A percentile compares a stretch with the other conserved stretches of the same genome.
Evolutionary conservation across 345 rosid genomes (phyloP).

Genomic region (Erucastrum elatum): DNA sequence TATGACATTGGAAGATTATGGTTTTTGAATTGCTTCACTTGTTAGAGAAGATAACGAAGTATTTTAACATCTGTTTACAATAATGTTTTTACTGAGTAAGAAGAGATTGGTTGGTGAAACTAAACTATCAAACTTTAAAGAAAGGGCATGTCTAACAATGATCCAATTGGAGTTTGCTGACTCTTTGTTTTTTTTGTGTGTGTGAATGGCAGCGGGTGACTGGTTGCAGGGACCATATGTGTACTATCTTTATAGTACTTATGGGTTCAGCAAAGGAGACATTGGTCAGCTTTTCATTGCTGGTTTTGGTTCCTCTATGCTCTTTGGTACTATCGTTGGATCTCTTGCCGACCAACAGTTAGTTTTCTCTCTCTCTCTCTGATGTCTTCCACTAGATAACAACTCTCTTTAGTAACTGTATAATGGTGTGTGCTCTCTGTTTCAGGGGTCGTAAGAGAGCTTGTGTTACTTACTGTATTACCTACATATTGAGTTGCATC

Average conservation of each 20-base stretch:
- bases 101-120: too few relatives aligned
- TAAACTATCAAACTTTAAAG: too few relatives aligned
- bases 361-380: slow-evolving; percentile 28
- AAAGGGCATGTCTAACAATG: too few relatives aligned
- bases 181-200: too few relatives aligned
- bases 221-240: slow-evolving; percentile 99
- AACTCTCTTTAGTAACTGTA: slow-evolving; percentile 19
- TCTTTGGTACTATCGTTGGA: slow-evolving; percentile 97
- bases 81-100: too few relatives aligned
- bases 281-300: slow-evolving; percentile 98
- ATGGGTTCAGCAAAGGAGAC: slow-evolving; percentile 87
- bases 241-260: slow-evolving; percentile 79
- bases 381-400: too few relatives aligned
- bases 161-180: too few relatives aligned
- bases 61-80: too few relatives aligned
- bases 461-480: slow-evolving; percentile 80
- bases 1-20: too few relatives aligned
- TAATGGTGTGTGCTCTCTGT: slow-evolving; percentile 11
- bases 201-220: slow-evolving; percentile 90
- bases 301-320: slow-evolving; percentile 99
- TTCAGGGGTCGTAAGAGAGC: slow-evolving; percentile 97
- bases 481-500: slow-evolving; percentile 90
- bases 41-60: too few relatives aligned
- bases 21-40: not conserved
- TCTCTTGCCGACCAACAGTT: slow-evolving; percentile 98